Base-by-base conservation (phyloP, 805 yeast genomes). In the Cyberlindnera xishuangbannaensis region DNA sequence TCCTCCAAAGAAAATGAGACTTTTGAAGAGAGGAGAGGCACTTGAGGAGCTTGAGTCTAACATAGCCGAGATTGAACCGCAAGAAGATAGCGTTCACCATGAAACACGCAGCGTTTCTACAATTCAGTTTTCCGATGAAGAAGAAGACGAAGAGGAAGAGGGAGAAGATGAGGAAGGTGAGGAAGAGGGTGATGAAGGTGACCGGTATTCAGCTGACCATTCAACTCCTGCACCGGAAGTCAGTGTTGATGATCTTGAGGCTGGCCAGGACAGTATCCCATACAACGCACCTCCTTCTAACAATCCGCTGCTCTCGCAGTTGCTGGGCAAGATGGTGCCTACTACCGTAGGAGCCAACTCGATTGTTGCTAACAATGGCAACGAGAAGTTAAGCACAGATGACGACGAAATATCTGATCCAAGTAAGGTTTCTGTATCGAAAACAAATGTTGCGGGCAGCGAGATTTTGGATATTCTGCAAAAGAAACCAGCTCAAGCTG, bases 1-100 rank as follows among this genome's bases (percentile, higher is more conserved):
- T n/a, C 27, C 36, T 5, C 41, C 45, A 10, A 59, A 54, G 34
- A 62, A 57, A 36, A 43, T 61, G 28, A 59, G 53, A 35, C 25
- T 63, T 3, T 32, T 63, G 34, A 64, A 58, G 36, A 53, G 66
- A 28, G 67, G 67, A 14, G 62, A 64, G 35, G 47, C 45, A 4
- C 34, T 62, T 15, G 49, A 44, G 12, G 50, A 46, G 28, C 21
- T 48, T 12, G 25, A 31, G 6, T n/a, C 39, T 13, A 27, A 25
- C 12, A 32, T 27, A 7, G 33, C 19, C 7, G 29, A 12, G 7
- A 10, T n/a, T 7, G 26, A 24, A 24, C 9, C 26, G 7, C 9
- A 7, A 7, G 26, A 8, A 13, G n/a, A n/a, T n/a, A n/a, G n/a
- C n/a, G 26, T 9, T 9, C 30, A 36, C 15, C 34, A 35, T 9